Evolutionary conservation across 73 alveolate species (phyloP).

Genomic region (Paraurostyla sp.): DNA sequence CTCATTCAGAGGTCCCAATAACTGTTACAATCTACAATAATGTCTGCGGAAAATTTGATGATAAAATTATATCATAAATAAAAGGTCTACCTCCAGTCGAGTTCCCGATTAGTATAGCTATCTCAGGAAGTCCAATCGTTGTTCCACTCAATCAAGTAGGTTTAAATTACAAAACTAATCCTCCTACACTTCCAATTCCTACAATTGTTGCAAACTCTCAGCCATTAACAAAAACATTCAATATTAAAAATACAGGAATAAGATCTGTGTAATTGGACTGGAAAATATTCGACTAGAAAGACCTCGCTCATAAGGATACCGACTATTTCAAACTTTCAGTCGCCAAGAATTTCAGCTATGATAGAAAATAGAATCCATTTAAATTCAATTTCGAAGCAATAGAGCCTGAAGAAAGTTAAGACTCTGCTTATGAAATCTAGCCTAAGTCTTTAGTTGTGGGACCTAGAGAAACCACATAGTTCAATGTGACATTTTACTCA

Average conservation of each 20-base stretch:
- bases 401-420: constrained; percentile 75
- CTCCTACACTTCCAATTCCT: constrained; percentile 86
- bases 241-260: constrained; percentile 88
- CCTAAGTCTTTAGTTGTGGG: constrained; percentile 64
- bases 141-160: constrained; percentile 85
- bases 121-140: constrained; percentile 84
- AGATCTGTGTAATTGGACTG: constrained; percentile 80
- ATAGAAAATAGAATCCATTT: constrained; percentile 72
- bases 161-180: constrained; percentile 79
- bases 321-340: constrained; percentile 57
- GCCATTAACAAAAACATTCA: constrained; percentile 75
- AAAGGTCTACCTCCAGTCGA: constrained; percentile 74
- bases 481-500: constrained; percentile 74
- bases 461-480: constrained; percentile 66
- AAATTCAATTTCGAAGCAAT: constrained; percentile 74
- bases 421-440: constrained; percentile 70
- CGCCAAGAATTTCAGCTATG: constrained; percentile 68
- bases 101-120: constrained; percentile 74
- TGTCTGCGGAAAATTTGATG: constrained; percentile 85
- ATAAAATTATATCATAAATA: constrained; percentile 57
- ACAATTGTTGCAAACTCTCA: constrained; percentile 76
- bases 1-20: constrained; percentile 78
- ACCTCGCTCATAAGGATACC: constrained; percentile 11
- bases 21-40: constrained; percentile 81
- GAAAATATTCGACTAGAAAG: constrained; percentile 77